Conservation (phyloP, 805 yeast species). For the Kodamaea neixiangensis region DNA sequence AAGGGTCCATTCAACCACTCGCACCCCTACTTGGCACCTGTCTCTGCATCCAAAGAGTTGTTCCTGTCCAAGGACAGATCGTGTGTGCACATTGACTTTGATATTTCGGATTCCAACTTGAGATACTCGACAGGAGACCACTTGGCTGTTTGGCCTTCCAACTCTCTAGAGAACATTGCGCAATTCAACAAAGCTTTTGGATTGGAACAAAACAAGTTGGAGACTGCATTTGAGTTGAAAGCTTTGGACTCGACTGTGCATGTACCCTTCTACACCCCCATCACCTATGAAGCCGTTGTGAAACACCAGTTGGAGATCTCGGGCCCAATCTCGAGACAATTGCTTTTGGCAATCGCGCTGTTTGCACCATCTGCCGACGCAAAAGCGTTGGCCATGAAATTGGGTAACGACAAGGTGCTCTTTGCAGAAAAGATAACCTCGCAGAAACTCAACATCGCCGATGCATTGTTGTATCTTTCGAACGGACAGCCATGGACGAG, state of each 20-base stretch:
- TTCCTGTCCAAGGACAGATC: conserved; percentile 65
- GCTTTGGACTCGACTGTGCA: conserved; percentile 69
- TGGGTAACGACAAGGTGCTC: conserved; percentile 67
- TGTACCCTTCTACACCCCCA: conserved; percentile 72
- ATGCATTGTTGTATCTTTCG: conserved; percentile 65
- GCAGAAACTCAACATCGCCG: conserved; percentile 71
- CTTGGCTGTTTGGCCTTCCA: conserved; percentile 92
- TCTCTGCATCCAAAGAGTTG: conserved; percentile 63
- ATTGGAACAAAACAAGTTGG: conserved; percentile 47
- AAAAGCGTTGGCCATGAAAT: conserved; percentile 48
- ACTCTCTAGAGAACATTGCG: conserved; percentile 73
- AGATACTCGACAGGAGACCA: conserved; percentile 96
- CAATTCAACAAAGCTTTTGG: conserved; percentile 65
- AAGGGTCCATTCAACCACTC: conserved; percentile 77
- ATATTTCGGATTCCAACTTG: conserved; percentile 69
- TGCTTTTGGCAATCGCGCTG: conserved; percentile 66
- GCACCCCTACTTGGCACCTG: conserved; percentile 81
- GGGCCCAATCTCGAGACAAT: conserved; percentile 92
- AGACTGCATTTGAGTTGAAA: conserved; percentile 61
- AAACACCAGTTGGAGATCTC: conserved; percentile 88
- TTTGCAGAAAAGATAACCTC: conserved; percentile 68
- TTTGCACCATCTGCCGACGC: conserved; percentile 75
- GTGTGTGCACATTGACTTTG: conserved; percentile 91
- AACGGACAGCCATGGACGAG: conserved; percentile 65
- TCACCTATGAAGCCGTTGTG: conserved; percentile 83